A percentile compares a stretch with the other conserved stretches of the same genome.
phyloP scores from a whole-genome alignment of 192 early-diverging fungal species.

The Backusella liffmaniae region DNA sequence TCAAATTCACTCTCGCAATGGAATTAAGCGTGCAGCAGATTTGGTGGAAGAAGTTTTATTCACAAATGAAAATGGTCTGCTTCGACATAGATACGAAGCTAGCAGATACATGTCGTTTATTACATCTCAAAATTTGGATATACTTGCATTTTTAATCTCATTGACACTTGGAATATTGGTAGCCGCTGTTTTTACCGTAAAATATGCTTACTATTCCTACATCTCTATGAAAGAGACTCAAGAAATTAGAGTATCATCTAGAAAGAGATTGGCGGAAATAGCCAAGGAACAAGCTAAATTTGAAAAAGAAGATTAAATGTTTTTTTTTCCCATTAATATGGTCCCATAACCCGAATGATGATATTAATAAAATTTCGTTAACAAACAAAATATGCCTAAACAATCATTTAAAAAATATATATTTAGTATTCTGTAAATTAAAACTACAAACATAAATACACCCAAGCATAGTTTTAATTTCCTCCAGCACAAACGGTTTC shows the following conservation, averaged over 20 bases:
- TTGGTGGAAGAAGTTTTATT: conserved; percentile 28
- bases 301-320: not conserved
- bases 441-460: not conserved
- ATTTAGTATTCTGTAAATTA: not conserved
- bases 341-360: not conserved
- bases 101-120: conserved; percentile 21
- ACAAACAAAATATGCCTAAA: not conserved
- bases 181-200: not conserved
- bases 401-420: not conserved
- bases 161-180: not conserved
- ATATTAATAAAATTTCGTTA: not conserved
- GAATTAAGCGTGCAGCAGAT: conserved; percentile 16
- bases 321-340: not conserved
- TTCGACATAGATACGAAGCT: conserved; percentile 17
- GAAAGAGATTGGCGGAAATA: not conserved
- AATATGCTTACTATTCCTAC: not conserved
- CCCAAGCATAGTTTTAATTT: not conserved
- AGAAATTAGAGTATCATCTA: conserved; percentile 3
- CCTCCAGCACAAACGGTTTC: not conserved
- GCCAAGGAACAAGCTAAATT: not conserved
- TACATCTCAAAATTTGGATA: conserved; percentile 18
- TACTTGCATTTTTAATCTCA: not conserved
- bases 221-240: not conserved
- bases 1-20: conserved; percentile 20
- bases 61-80: not conserved